These are phyloP conservation scores for Trapa bicornis DNA, from an alignment of 345 rosid genomes.

Conservation along the genomic window DNA sequence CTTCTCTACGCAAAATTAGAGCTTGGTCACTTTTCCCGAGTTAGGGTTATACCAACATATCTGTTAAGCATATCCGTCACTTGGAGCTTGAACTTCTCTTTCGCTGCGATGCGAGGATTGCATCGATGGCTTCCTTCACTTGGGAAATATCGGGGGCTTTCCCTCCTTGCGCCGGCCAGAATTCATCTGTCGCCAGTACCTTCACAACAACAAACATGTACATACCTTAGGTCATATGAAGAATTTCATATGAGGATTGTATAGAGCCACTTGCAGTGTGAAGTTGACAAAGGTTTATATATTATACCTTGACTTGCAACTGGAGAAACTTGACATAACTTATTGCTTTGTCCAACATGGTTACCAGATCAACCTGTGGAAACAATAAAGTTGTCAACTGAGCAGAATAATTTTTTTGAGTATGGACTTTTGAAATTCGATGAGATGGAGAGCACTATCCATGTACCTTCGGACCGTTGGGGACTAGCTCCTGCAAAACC, in stretches of 20 bases:
- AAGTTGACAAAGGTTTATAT: not conserved
- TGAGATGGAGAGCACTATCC: not conserved
- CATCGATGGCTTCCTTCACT: constrained; percentile 95
- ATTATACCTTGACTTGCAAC: constrained; percentile 74
- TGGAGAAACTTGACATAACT: constrained; percentile 93
- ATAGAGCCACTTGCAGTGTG: not conserved
- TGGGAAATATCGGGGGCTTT: constrained; percentile 91
- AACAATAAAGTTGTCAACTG: not conserved
- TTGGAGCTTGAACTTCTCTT: constrained; percentile 42
- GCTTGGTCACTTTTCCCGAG: not conserved
- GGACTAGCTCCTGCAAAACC: constrained; percentile 71
- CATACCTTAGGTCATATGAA: not conserved
- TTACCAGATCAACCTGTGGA: constrained; percentile 75
- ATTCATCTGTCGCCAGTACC: constrained; percentile 93
- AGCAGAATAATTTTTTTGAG: not conserved
- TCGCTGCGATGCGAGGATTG: constrained; percentile 69
- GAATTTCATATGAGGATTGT: not conserved
- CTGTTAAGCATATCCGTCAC: not conserved
- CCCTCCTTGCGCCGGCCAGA: constrained; percentile 93
- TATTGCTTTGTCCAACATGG: constrained; percentile 88
- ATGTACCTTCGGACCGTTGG: constrained; percentile 79
- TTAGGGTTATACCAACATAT: not conserved
- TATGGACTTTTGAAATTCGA: not conserved
- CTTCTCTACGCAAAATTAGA: too few species aligned
- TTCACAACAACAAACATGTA: constrained; percentile 6